Conservation (phyloP, 257 asterid species). For the Plantago elongata region DNA sequence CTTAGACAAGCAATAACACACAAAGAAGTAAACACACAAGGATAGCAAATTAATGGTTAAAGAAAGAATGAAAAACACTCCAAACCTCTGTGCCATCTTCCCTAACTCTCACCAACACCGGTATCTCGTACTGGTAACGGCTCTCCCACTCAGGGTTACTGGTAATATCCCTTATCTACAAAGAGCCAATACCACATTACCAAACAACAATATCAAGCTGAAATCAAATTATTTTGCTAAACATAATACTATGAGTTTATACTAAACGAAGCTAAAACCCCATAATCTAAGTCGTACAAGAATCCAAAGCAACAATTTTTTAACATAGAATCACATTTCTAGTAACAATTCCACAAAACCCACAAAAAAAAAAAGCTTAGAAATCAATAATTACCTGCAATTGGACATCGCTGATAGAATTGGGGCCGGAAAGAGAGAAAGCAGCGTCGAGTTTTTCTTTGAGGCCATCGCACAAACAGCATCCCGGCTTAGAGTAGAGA, state of each 20-base stretch:
- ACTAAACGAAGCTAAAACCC: not conserved
- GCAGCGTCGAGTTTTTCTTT: constrained; percentile 87
- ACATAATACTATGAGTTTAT: not conserved
- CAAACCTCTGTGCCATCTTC: constrained; percentile 81
- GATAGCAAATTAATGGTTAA: constrained; percentile 2
- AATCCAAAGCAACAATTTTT: not conserved
- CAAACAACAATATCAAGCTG: not conserved
- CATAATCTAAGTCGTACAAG: not conserved
- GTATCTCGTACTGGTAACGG: constrained; percentile 93
- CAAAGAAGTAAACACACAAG: not conserved
- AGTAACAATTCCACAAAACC: not conserved
- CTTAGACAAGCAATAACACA: not conserved
- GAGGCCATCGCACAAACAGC: constrained; percentile 99
- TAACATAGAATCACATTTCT: not conserved
- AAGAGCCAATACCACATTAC: constrained; percentile 11
- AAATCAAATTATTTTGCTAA: not conserved
- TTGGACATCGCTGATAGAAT: constrained; percentile 43
- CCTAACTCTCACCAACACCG: constrained; percentile 68
- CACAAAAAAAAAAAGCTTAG: not conserved
- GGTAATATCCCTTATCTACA: constrained; percentile 74
- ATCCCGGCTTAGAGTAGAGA: constrained; percentile 92
- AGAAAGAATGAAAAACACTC: constrained; percentile 1
- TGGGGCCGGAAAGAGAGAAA: constrained; percentile 51
- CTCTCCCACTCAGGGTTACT: constrained; percentile 81
- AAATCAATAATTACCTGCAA: constrained; percentile 41